Evolutionary conservation across 1,284 basidiomycete species (phyloP).

Genomic region (Pulveroboletus ridleyi): DNA sequence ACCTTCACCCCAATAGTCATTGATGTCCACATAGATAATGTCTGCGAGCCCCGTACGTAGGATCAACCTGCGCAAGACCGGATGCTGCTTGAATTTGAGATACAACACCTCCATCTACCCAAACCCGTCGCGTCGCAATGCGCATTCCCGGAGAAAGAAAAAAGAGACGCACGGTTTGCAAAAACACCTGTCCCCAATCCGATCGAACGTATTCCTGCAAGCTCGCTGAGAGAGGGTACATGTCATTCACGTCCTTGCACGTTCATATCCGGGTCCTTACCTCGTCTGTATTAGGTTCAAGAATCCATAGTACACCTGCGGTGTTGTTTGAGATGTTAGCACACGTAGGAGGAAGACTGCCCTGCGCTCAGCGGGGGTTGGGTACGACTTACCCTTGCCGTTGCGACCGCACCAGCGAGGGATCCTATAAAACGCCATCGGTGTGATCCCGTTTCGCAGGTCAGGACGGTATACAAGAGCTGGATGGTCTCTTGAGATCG

Average conservation of each 20-base stretch:
- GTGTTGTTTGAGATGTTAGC: background rate
- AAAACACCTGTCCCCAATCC: slow-evolving; percentile 60
- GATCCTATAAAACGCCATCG: slow-evolving; percentile 59
- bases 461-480: background rate
- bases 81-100: slow-evolving; percentile 69
- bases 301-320: slow-evolving; percentile 66
- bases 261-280: slow-evolving; percentile 50
- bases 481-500: background rate
- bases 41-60: slow-evolving; percentile 52
- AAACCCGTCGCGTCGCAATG: slow-evolving; percentile 5
- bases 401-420: slow-evolving; percentile 61
- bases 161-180: slow-evolving; percentile 49
- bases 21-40: slow-evolving; percentile 55
- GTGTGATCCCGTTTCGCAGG: background rate
- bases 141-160: background rate
- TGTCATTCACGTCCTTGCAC: slow-evolving; percentile 51
- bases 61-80: slow-evolving; percentile 50
- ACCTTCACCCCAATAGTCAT: slow-evolving; percentile 64
- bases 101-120: slow-evolving; percentile 64
- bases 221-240: slow-evolving; percentile 53
- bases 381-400: slow-evolving; percentile 53
- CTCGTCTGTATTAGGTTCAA: slow-evolving; percentile 60
- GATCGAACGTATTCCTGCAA: slow-evolving; percentile 45
- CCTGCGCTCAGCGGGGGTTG: background rate
- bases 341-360: no score